phyloP scores from a whole-genome alignment of 2,329 filamentous ascomycete species.

The Thielaviopsis ethacetica region DNA sequence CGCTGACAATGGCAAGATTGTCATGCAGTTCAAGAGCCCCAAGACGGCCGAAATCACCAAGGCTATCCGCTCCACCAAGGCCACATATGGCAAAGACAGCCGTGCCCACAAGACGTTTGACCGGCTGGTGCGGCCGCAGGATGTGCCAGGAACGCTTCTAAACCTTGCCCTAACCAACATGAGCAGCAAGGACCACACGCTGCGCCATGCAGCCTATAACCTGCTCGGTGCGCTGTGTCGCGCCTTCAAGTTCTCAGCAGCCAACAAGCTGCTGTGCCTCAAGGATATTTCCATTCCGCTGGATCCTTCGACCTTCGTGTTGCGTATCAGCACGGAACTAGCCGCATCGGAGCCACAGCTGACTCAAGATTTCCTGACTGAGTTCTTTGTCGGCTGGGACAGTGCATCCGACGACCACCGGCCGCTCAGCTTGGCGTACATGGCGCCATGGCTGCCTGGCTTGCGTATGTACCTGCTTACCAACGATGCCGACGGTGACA shows the following conservation, averaged over 20 bases:
- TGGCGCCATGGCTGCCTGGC: slow-evolving; percentile 51
- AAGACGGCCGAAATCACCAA: slow-evolving; percentile 47
- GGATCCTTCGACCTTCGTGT: slow-evolving; percentile 46
- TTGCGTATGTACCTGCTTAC: slow-evolving; percentile 43
- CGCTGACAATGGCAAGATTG: slow-evolving; percentile 52
- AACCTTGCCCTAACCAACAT: slow-evolving; percentile 53
- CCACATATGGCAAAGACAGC: slow-evolving; percentile 47
- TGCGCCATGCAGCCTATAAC: slow-evolving; percentile 51
- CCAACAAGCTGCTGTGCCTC: slow-evolving; percentile 43
- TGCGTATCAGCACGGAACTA: slow-evolving; percentile 48
- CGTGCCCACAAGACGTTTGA: slow-evolving; percentile 45
- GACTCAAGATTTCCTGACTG: slow-evolving; percentile 53
- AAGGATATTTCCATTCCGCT: slow-evolving; percentile 48
- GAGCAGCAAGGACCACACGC: slow-evolving; percentile 40
- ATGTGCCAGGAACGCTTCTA: slow-evolving; percentile 52
- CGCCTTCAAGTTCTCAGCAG: slow-evolving; percentile 49
- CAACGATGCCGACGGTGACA: slow-evolving; percentile 45
- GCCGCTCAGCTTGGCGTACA: slow-evolving; percentile 49
- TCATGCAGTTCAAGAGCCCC: slow-evolving; percentile 55
- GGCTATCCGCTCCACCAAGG: slow-evolving; percentile 45
- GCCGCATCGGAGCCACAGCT: slow-evolving; percentile 48
- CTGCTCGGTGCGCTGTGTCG: slow-evolving; percentile 49
- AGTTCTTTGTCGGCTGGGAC: slow-evolving; percentile 58
- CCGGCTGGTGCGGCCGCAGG: slow-evolving; percentile 49
- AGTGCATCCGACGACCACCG: slow-evolving; percentile 52